These are phyloP conservation scores for Scenedesmus sp. DNA, from an alignment of 163 green algal species.

Conservation along the genomic window DNA sequence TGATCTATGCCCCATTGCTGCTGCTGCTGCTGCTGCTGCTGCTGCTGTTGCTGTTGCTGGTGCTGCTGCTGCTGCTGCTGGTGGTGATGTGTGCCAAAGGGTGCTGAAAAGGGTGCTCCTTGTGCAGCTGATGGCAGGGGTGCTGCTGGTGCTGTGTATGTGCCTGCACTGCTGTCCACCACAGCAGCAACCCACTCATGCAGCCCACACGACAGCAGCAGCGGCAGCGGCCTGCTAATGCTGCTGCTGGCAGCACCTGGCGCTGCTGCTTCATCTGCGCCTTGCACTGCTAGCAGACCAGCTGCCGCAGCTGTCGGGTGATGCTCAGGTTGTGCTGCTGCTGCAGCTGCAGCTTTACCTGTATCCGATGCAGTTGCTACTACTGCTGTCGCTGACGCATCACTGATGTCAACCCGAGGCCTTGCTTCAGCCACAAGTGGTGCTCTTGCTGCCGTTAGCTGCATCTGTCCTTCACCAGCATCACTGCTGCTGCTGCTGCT, in stretches of 20 bases:
- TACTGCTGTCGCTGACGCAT: neutral
- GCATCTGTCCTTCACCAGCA: neutral
- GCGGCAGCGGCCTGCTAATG: neutral
- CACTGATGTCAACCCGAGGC: neutral
- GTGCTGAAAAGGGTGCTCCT: neutral
- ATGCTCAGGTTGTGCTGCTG: neutral
- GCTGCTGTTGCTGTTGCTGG: neutral
- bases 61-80: neutral
- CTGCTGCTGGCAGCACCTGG: neutral
- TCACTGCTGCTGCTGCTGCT: neutral
- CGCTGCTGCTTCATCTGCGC: too few relatives aligned
- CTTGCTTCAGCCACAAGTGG: neutral
- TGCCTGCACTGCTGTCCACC: neutral
- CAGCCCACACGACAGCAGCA: conserved; percentile 37
- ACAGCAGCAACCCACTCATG: conserved; percentile 41
- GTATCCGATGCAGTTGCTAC: neutral
- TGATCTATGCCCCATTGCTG: neutral
- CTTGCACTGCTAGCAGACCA: too few relatives aligned
- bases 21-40: conserved; percentile 26
- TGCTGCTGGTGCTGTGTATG: conserved; percentile 14
- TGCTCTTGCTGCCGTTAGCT: neutral
- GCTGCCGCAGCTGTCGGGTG: neutral
- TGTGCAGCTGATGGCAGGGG: neutral
- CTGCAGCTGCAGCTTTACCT: neutral
- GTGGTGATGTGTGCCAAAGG: neutral